phyloP scores from a whole-genome alignment of 306 rosid species.

The Malus orientalis region DNA sequence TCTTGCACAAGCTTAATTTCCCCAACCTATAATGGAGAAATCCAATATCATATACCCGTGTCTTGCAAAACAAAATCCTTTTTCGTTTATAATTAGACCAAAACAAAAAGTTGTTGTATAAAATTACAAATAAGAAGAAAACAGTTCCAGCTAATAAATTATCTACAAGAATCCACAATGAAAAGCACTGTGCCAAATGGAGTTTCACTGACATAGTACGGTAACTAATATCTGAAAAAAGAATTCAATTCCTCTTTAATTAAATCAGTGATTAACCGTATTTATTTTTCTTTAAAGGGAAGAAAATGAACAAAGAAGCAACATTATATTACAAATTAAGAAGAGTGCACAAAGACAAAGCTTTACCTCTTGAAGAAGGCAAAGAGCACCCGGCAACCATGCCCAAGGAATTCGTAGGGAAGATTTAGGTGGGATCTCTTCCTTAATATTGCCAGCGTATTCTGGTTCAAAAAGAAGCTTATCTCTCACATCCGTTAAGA shows the following conservation, averaged over 20 bases:
- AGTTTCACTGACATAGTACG: neutral
- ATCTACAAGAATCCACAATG: neutral
- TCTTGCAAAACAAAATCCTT: neutral
- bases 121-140: neutral
- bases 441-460: constrained; percentile 79
- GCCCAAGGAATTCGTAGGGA: constrained; percentile 74
- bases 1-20: constrained; percentile 74
- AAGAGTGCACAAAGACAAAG: neutral
- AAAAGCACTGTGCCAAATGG: constrained; percentile 1
- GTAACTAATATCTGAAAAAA: constrained; percentile 1
- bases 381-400: constrained; percentile 88
- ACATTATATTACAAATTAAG: neutral
- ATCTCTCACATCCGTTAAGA: constrained; percentile 88
- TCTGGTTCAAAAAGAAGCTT: constrained; percentile 95
- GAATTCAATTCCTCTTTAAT: neutral
- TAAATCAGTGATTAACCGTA: neutral
- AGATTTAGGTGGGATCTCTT: constrained; percentile 78
- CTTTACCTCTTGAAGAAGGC: constrained; percentile 95
- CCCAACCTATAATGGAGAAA: constrained; percentile 59
- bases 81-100: neutral
- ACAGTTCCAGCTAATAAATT: too few species aligned
- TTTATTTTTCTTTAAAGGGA: neutral
- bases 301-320: neutral
- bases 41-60: neutral
- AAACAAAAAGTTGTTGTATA: neutral